Evolutionary conservation across 1,284 basidiomycete species (phyloP).

Genomic region (Papiliotrema laurentii): DNA sequence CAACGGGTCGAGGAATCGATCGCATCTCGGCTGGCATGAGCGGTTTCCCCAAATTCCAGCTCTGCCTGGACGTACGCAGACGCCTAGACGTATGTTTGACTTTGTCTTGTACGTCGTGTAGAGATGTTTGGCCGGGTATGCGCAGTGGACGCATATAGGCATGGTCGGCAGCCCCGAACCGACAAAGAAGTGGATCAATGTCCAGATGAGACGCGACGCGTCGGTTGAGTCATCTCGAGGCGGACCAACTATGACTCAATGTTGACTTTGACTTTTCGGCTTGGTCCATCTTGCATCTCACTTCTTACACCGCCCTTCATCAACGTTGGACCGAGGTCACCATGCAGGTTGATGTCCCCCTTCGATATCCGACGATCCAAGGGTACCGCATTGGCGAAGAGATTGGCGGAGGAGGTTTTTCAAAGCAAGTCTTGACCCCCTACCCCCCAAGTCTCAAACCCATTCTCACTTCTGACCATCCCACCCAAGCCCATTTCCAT

Average conservation of each 20-base stretch:
- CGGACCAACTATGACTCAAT: neutral
- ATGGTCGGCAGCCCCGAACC: conserved; percentile 52
- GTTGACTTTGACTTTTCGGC: neutral
- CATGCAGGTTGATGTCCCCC: conserved; percentile 10
- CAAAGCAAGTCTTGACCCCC: conserved; percentile 55
- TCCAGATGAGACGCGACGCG: conserved; percentile 3
- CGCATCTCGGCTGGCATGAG: conserved; percentile 56
- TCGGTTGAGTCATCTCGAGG: conserved; percentile 1
- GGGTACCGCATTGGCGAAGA: conserved; percentile 68
- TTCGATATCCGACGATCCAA: conserved; percentile 42
- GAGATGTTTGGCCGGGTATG: conserved; percentile 61
- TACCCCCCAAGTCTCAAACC: too few relatives aligned
- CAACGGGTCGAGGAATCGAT: conserved; percentile 76
- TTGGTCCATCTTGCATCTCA: neutral
- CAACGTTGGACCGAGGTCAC: neutral
- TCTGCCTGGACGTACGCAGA: conserved; percentile 56
- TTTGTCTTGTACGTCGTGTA: conserved; percentile 83
- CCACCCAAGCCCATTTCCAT: too few relatives aligned
- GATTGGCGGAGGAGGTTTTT: conserved; percentile 81
- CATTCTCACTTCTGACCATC: too few relatives aligned
- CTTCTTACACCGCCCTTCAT: neutral
- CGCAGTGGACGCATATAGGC: conserved; percentile 80
- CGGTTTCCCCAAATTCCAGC: neutral
- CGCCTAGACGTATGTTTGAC: conserved; percentile 73
- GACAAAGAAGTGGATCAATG: neutral